A percentile compares a stretch with the other conserved stretches of the same genome.
These are phyloP conservation scores for Zelopaecilomyces penicillatus DNA, from an alignment of 2,329 filamentous ascomycete genomes.

Conservation along the genomic window DNA sequence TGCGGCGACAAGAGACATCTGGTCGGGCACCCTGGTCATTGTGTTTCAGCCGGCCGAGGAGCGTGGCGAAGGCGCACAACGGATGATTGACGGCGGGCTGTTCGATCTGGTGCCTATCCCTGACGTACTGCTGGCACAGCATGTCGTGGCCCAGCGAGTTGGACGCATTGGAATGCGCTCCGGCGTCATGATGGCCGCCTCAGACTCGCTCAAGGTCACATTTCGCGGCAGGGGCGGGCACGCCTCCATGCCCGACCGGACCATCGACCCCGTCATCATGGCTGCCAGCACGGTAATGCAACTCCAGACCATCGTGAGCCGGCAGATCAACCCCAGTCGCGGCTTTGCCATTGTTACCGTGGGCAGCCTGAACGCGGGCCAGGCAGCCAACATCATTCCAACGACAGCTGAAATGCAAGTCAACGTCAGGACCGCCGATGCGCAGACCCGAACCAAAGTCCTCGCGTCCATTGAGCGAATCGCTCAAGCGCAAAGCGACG, in stretches of 20 bases:
- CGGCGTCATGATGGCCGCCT: slow-evolving; percentile 18
- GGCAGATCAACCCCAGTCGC: slow-evolving; percentile 26
- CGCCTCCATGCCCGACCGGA: slow-evolving; percentile 29
- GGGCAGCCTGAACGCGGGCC: slow-evolving; percentile 33
- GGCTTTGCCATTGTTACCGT: slow-evolving; percentile 33
- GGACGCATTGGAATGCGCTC: slow-evolving; percentile 21
- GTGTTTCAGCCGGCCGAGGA: slow-evolving; percentile 64
- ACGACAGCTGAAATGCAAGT: slow-evolving; percentile 32
- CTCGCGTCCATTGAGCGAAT: slow-evolving; percentile 29
- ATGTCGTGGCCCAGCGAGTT: slow-evolving; percentile 21
- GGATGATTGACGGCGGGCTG: slow-evolving; percentile 30
- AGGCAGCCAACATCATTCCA: slow-evolving; percentile 36
- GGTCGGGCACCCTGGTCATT: slow-evolving; percentile 55
- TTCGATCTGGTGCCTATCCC: slow-evolving; percentile 23
- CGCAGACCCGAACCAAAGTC: slow-evolving; percentile 24
- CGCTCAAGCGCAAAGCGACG: slow-evolving; percentile 45
- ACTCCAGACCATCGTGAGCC: slow-evolving; percentile 23
- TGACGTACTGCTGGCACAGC: slow-evolving; percentile 28
- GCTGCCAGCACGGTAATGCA: slow-evolving; percentile 31
- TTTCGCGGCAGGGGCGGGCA: slow-evolving; percentile 35
- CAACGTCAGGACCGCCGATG: slow-evolving; percentile 28
- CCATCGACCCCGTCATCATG: slow-evolving; percentile 39
- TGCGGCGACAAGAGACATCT: slow-evolving; percentile 31
- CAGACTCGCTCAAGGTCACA: slow-evolving; percentile 20
- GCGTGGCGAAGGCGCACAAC: slow-evolving; percentile 47